Conservation (phyloP, 2,329 filamentous ascomycete species). For the Phyllosticta capitalensis region DNA sequence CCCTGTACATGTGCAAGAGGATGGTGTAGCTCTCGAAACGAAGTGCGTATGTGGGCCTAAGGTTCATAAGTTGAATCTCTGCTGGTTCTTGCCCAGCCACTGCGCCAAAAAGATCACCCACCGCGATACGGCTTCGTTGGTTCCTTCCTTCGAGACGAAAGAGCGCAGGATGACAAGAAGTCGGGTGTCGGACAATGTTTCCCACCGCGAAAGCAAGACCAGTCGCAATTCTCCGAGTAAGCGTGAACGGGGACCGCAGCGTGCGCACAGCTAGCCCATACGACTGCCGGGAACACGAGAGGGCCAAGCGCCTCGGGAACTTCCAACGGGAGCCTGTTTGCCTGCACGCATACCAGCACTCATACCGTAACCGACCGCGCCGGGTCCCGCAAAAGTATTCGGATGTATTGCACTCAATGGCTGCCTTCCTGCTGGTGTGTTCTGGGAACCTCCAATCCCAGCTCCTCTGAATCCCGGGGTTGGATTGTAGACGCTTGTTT, state of each 20-base stretch:
- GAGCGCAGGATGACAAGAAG: too few species aligned
- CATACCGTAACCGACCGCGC: constrained; percentile 21
- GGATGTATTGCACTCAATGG: constrained; percentile 18
- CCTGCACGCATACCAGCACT: constrained; percentile 22
- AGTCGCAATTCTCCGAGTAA: background rate
- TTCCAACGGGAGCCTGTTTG: constrained; percentile 14
- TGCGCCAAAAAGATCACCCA: too few species aligned
- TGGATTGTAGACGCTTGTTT: constrained; percentile 21
- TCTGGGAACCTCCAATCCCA: constrained; percentile 19
- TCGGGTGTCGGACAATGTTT: too few species aligned
- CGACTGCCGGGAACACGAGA: background rate
- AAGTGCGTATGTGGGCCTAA: too few species aligned
- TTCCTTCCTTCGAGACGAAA: too few species aligned
- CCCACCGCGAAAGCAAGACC: too few species aligned
- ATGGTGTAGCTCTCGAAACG: too few species aligned
- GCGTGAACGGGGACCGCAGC: background rate
- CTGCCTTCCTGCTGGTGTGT: constrained; percentile 25
- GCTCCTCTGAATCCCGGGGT: constrained; percentile 15
- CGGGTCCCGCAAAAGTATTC: constrained; percentile 16
- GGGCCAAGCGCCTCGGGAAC: background rate
- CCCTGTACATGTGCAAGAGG: too few species aligned
- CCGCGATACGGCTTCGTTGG: too few species aligned
- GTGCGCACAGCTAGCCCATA: too few species aligned
- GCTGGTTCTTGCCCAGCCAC: too few species aligned
- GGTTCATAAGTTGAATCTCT: too few species aligned